Conservation (phyloP, 2,329 filamentous ascomycete species). For the Colletotrichum zoysiae region DNA sequence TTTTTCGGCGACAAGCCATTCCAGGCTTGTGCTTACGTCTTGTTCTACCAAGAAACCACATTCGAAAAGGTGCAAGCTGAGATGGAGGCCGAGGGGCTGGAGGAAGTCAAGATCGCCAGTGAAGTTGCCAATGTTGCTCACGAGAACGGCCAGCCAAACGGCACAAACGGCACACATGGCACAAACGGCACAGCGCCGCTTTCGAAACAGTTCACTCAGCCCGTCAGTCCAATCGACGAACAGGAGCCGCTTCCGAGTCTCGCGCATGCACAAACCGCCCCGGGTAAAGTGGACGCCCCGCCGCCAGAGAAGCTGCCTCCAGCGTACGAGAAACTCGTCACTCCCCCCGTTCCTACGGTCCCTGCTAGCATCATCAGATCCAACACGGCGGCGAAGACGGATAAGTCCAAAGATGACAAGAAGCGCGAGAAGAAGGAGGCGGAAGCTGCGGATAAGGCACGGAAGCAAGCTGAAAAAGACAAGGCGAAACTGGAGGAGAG, state of each 20-base stretch:
- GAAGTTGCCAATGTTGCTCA: conserved; percentile 68
- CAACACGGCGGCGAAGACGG: conserved; percentile 41
- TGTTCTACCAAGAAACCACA: conserved; percentile 96
- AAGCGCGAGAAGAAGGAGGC: conserved; percentile 78
- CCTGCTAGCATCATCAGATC: conserved; percentile 44
- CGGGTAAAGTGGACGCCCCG: conserved; percentile 51
- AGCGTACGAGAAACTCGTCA: conserved; percentile 50
- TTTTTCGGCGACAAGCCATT: conserved; percentile 97
- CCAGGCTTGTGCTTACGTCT: conserved; percentile 94
- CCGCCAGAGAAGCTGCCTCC: conserved; percentile 46
- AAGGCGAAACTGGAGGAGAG: conserved; percentile 59
- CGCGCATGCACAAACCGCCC: conserved; percentile 76
- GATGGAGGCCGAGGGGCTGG: conserved; percentile 83
- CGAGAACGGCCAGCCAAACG: conserved; percentile 61
- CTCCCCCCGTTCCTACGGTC: conserved; percentile 47
- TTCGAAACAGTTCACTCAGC: conserved; percentile 64
- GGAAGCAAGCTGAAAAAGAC: conserved; percentile 60
- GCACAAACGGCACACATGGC: conserved; percentile 62
- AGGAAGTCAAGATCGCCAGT: conserved; percentile 69
- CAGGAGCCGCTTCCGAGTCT: conserved; percentile 69
- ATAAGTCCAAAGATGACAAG: conserved; percentile 70
- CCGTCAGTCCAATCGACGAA: conserved; percentile 59
- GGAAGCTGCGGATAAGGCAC: conserved; percentile 65
- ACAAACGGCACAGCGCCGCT: conserved; percentile 60
- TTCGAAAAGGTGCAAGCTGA: conserved; percentile 78